Base-by-base conservation (phyloP, 208 protist species). In the Trypanosoma melophagium region DNA sequence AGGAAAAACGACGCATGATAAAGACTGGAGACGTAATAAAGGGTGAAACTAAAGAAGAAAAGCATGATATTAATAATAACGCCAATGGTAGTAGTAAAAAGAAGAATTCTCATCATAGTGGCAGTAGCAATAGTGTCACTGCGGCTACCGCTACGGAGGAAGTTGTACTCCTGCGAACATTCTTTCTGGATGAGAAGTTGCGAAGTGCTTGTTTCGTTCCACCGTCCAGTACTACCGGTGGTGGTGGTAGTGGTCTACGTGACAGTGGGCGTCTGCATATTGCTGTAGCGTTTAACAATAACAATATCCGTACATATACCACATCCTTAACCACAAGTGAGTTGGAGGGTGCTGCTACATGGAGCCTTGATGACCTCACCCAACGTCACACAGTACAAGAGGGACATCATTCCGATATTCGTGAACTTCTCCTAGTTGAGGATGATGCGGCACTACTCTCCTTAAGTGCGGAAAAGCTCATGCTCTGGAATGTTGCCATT, bases 221-320 rank as follows among this genome's bases (percentile, higher is more conserved):
- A 0, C 66, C 60, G 12, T 53, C 79, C 40, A 54, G 53, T 16
- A 25, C 4, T 25, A 51, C 13, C 14, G 45, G 35, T 35, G 41
- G 49, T 35, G 58, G 57, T 49, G 28, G 12, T 69, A 59, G 35
- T 57, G 62, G 62, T 65, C 51, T 95, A 25, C 90, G 50, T 55
- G 50, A 56, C 35, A 38, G 12, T 58, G 61, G 41, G 22, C 71
- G 25, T 68, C 65, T 96, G n/a, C 90, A 96, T 66, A 85, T 94
- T 58, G 82, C 83, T 28, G 86, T 96, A 22, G 90, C 79, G 8
- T 94, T 87, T 74, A 87, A 84, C 76, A 90, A 89, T 78, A 94
- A 96, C 73, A 85, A 68, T 3, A 84, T 92, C 21, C 79, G 81
- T 40, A 88, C 84, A 3, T 96, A 79, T 74, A 90, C 81, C 3